Percentiles rank a stretch among this genome's conserved stretches.
These are phyloP conservation scores for Fusarium fujikuroi DNA, from an alignment of 2,329 filamentous ascomycete genomes.

Conservation along the genomic window DNA sequence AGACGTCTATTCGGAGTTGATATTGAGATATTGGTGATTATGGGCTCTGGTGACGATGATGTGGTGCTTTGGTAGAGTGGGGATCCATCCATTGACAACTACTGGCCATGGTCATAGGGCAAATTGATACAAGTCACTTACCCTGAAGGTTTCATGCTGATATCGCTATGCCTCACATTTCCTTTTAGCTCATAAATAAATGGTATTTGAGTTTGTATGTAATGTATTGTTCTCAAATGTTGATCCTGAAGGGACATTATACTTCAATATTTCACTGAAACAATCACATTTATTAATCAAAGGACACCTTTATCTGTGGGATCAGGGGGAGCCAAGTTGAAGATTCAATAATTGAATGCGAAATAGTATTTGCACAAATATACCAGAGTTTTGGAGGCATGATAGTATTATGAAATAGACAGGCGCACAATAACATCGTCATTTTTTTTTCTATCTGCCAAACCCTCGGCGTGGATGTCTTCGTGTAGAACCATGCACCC, in stretches of 20 bases:
- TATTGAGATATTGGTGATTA: not conserved
- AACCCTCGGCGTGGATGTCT: conserved; percentile 39
- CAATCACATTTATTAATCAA: no score
- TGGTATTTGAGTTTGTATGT: not conserved
- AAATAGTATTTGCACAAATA: not conserved
- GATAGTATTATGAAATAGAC: not conserved
- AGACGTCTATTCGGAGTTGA: not conserved
- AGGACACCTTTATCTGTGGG: not conserved
- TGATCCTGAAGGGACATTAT: no score
- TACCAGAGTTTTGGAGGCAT: not conserved
- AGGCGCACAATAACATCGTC: conserved; percentile 22
- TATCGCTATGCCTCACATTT: not conserved
- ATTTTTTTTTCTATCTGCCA: conserved; percentile 45
- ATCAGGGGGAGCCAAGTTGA: no score
- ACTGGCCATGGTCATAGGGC: conserved; percentile 17
- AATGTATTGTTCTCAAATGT: not conserved
- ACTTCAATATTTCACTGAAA: not conserved
- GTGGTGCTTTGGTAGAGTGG: conserved; percentile 21
- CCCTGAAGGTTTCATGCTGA: conserved; percentile 6
- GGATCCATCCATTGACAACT: conserved; percentile 17
- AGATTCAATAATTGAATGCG: no score
- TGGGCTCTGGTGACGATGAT: conserved; percentile 13
- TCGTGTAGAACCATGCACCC: conserved; percentile 40
- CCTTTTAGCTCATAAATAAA: not conserved
- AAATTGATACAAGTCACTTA: not conserved